Evolutionary conservation across 73 alveolate genomes (phyloP), one percentile per base, ranked within the genome.

Genomic region (Symbiodinium natans): DNA sequence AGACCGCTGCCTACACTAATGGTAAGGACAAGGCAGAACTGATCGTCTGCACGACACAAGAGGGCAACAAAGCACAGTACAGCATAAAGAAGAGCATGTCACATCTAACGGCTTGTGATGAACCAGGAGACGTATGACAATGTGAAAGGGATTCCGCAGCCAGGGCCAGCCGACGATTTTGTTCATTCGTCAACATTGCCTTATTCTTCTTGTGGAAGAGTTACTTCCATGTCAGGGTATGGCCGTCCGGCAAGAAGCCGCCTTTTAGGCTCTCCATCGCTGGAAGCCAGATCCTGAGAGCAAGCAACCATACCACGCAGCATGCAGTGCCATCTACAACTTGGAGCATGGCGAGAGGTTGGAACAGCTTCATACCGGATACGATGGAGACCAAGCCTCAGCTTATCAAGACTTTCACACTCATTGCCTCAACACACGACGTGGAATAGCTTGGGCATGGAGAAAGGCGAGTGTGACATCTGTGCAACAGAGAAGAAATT

Each of bases 171-270:
- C 84, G 40, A 34, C 41, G 9, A 25, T 4, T 13, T 73, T n/a
- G 2, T 11, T 73, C 25, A 15, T 7, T 11, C 25, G 8, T n/a
- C 40, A 23, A 63, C 10, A 27, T 21, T 63, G 82, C 23, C 0
- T 2, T 27, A 27, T 3, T 59, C 11, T n/a, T 29, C 41, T 33
- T n/a, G 27, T 59, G 77, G 77, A 13, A 13, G 21, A 46, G 29
- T 59, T n/a, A 3, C 77, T 59, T 8, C 77, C 41, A 10, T 39
- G 75, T 36, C 95, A 88, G 97, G 97, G 97, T 90, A 36, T 90
- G 97, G 97, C 97, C 97, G n/a, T 90, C 97, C 10, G 97, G 77
- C 87, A 90, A 71, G 87, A 71, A 90, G 80, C 97, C 97, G 23
- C 97, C 97, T 10, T 90, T 90, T 80, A 90, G 43, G 88, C 83